These are phyloP conservation scores for Phytophthora sansomeana DNA, from an alignment of 352 stramenopile genomes.

Conservation along the genomic window DNA sequence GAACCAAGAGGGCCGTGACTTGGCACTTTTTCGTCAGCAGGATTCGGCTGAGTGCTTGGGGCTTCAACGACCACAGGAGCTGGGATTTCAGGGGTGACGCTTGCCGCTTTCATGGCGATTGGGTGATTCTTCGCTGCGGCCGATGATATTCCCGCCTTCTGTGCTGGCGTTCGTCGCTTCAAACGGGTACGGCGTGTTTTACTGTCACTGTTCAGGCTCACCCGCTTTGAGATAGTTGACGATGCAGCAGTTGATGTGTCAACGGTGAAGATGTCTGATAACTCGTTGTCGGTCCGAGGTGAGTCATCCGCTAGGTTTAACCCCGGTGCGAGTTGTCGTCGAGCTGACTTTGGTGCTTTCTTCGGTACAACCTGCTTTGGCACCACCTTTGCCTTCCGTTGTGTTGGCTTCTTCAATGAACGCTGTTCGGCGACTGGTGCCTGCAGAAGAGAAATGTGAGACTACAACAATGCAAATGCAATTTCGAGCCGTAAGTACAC, in stretches of 20 bases:
- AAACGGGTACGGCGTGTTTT: slow-evolving; percentile 27
- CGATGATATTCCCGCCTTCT: slow-evolving; percentile 32
- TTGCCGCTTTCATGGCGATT: neutral
- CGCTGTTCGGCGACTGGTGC: slow-evolving; percentile 3
- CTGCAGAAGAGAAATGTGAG: slow-evolving; percentile 19
- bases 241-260: neutral
- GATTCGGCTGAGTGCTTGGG: slow-evolving; percentile 9
- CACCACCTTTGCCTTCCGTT: slow-evolving; percentile 19
- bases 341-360: slow-evolving; percentile 30
- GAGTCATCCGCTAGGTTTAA: slow-evolving; percentile 32
- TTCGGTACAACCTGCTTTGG: slow-evolving; percentile 19
- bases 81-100: neutral
- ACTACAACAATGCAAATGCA: neutral
- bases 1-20: slow-evolving; percentile 29
- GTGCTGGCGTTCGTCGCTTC: slow-evolving; percentile 33
- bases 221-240: neutral
- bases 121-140: neutral
- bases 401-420: slow-evolving; percentile 16
- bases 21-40: neutral
- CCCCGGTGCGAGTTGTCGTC: slow-evolving; percentile 23
- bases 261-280: slow-evolving; percentile 10
- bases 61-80: neutral
- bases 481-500: neutral
- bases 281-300: slow-evolving; percentile 27
- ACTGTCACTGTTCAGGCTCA: neutral